phyloP scores from a whole-genome alignment of 805 yeast species.

The Debaryomyces maramus region DNA sequence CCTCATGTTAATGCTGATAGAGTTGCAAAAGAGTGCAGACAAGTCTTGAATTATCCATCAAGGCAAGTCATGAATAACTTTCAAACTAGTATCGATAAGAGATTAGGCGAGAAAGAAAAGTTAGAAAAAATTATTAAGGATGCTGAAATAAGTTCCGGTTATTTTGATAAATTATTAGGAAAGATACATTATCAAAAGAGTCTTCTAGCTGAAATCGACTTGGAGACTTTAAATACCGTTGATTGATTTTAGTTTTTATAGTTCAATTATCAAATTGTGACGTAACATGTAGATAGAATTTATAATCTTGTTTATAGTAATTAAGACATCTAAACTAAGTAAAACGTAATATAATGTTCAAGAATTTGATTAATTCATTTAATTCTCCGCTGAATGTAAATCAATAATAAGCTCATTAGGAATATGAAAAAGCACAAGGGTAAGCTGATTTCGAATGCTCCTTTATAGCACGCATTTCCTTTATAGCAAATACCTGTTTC shows the following conservation, averaged over 20 bases:
- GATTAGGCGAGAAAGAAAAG: constrained; percentile 56
- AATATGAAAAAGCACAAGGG: constrained; percentile 27
- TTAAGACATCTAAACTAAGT: neutral
- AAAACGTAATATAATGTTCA: neutral
- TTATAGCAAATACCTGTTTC: constrained; percentile 39
- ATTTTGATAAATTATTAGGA: constrained; percentile 51
- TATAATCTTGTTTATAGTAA: neutral
- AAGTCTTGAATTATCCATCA: constrained; percentile 77
- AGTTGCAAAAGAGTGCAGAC: constrained; percentile 76
- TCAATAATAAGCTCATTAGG: constrained; percentile 21
- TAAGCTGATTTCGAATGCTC: constrained; percentile 35
- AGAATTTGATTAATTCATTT: neutral
- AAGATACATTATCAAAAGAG: constrained; percentile 45
- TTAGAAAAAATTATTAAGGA: constrained; percentile 51
- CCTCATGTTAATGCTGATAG: constrained; percentile 76
- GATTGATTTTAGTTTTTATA: constrained; percentile 34
- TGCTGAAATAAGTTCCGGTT: constrained; percentile 55
- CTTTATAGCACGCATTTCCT: constrained; percentile 40
- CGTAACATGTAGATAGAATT: constrained; percentile 1
- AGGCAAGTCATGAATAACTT: constrained; percentile 75
- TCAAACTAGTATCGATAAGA: constrained; percentile 64
- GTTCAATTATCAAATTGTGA: neutral
- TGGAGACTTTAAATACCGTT: constrained; percentile 43
- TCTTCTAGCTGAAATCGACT: constrained; percentile 42
- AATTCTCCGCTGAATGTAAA: constrained; percentile 23